Evolutionary conservation across 441 rosid species (phyloP).

Genomic region (Gossypium schwendimanii): DNA sequence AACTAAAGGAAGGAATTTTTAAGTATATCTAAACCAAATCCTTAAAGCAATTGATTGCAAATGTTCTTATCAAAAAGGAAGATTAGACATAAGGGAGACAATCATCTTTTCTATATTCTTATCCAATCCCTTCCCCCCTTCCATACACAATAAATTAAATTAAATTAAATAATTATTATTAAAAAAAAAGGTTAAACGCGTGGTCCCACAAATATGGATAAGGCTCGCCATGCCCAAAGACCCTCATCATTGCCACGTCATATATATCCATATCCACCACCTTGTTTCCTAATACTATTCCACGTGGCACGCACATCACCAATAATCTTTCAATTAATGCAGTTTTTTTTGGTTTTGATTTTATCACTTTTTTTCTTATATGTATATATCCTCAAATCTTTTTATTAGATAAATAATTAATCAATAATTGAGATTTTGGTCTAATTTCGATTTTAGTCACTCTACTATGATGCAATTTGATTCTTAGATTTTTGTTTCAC

Average conservation of each 20-base stretch:
- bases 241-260: conserved; percentile 15
- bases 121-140: background rate
- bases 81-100: background rate
- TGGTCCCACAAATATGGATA: conserved; percentile 17
- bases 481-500: background rate
- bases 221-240: background rate
- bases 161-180: too few species aligned
- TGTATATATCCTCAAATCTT: too few species aligned
- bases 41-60: too few species aligned
- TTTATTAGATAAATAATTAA: too few species aligned
- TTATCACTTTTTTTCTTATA: background rate
- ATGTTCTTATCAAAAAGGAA: background rate
- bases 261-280: background rate
- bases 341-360: background rate
- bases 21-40: too few species aligned
- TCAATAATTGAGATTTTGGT: background rate
- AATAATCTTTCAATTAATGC: background rate
- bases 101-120: background rate
- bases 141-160: background rate
- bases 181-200: background rate
- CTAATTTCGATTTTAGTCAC: background rate
- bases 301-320: background rate
- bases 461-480: background rate
- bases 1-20: too few species aligned
- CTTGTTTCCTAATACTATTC: background rate